These are phyloP conservation scores for Suillus lakei DNA, from an alignment of 768 basidiomycete genomes.

Conservation along the genomic window DNA sequence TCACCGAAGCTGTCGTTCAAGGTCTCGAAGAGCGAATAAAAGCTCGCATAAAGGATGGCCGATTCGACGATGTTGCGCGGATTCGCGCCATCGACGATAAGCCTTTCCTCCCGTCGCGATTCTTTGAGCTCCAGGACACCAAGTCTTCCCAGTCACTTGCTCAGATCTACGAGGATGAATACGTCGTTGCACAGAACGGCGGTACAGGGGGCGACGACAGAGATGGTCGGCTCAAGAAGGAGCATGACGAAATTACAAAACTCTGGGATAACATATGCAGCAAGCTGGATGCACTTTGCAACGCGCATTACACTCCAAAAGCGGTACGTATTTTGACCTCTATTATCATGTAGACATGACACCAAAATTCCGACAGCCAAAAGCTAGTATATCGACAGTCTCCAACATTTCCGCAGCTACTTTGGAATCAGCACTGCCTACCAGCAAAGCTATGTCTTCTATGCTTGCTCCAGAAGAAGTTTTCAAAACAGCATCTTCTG, in stretches of 20 bases:
- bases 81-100: slow-evolving; percentile 77
- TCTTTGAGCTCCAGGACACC: slow-evolving; percentile 88
- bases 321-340: slow-evolving; percentile 55
- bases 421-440: slow-evolving; percentile 91
- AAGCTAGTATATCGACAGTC: slow-evolving; percentile 83
- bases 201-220: slow-evolving; percentile 68
- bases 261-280: slow-evolving; percentile 85
- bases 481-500: slow-evolving; percentile 60
- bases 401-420: slow-evolving; percentile 81
- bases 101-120: slow-evolving; percentile 88
- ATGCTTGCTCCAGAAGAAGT: slow-evolving; percentile 96
- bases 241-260: slow-evolving; percentile 85
- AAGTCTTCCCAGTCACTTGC: slow-evolving; percentile 90
- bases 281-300: slow-evolving; percentile 93
- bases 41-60: slow-evolving; percentile 79
- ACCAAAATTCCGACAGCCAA: slow-evolving; percentile 61
- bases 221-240: slow-evolving; percentile 86
- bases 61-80: slow-evolving; percentile 94
- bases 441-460: slow-evolving; percentile 70
- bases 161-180: slow-evolving; percentile 96
- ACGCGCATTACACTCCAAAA: slow-evolving; percentile 95
- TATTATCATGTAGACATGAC: background rate
- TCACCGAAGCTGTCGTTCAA: slow-evolving; percentile 87
- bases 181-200: slow-evolving; percentile 66
- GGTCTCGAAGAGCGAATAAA: slow-evolving; percentile 91